Base-by-base conservation (phyloP, 2,329 filamentous ascomycete genomes). In the Neofusicoccum cordaticola region DNA sequence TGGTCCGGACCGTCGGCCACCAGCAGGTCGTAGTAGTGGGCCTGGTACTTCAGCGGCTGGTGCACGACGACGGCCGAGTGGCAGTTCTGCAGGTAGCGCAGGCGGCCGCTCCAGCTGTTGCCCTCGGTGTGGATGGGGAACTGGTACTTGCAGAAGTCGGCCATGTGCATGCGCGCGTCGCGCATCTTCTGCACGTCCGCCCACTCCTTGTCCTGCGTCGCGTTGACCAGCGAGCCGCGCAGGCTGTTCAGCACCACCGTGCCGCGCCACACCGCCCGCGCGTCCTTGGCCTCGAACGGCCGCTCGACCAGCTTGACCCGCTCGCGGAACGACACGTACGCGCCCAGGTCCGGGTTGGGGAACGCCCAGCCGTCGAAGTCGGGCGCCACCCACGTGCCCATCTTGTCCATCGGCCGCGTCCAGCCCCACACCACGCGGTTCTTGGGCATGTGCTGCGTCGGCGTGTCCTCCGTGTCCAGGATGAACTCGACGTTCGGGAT, bases 11-110 rank as follows among this genome's bases (percentile, higher is more conserved):
- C 83, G 1, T 76, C 74, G 1, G 78, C 69, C 3, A 78, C 67
- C 31, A 85, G 70, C 1, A 83, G 78, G 1, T 78, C 78, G 50
- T 83, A 79, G 64, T 84, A 81, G 53, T 80, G 81, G 65, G 84
- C 80, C 4, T 79, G 74, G 78, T 81, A 85, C 48, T 78, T 72
- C 22, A 84, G 76, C 4, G 56, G 56, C 17, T 77, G 72, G 66
- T 85, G 83, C 19, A 82, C 76, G 41, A 85, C 72, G 31, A 83
- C 71, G 35, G 85, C 83, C 1, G 78, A 82, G 34, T 72, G 56
- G 63, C 71, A 73, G 57, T 75, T 73, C 48, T 75, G 75, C 37
- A 75, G 67, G 63, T 76, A 77, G 56, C 74, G 73, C 27, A 74
- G 66, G 22, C 73, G 73, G 37, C 72, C 73, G 52, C 69, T 72